Base-by-base conservation (phyloP, 179 eudicot species). In the Gypsophila paniculata region DNA sequence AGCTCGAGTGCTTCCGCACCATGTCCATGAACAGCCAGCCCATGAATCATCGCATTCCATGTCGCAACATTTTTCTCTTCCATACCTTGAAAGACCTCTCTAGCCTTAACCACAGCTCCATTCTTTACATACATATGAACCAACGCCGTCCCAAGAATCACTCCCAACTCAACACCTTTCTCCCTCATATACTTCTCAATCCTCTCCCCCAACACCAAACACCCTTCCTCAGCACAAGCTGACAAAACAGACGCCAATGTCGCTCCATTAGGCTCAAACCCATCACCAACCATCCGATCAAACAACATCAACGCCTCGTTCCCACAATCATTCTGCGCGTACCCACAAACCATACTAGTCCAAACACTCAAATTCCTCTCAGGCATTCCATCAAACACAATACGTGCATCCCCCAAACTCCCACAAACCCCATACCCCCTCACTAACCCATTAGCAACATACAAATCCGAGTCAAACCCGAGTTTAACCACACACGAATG, bases 21-120 rank as follows among this genome's bases (percentile, higher is more conserved):
- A 54, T 87, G 87, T 21, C 92, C 97, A 77, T 89, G 91, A 59
- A 79, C 80, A n/a, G 90, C 90, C 72, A 87, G 76, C 39, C 94
- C 97, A 69, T 87, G 88, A 68, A 91, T 83, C 94, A 89, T 82
- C 0, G 91, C 89, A 72, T 91, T 89, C 91, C 94, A 89, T 18
- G 95, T 86, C 18, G 87, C 83, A 17, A 77, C 70, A 59, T 89
- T 89, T 77, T 68, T 89, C 72, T 83, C 83, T 36, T 69, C 76
- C 90, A 89, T 80, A 29, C 78, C 72, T 17, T 82, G 72, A 25
- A 87, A 91, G 39, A 88, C 81, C 29, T 71, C 70, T 36, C 51
- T 74, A 44, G 97, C 94, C 78, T 82, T 77, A 18, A 22, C 17
- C 58, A 86, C 73, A 2, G 85, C 87, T 51, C 95, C 97, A 70